phyloP scores from a whole-genome alignment of 805 yeast species.

The Torulaspora franciscae region DNA sequence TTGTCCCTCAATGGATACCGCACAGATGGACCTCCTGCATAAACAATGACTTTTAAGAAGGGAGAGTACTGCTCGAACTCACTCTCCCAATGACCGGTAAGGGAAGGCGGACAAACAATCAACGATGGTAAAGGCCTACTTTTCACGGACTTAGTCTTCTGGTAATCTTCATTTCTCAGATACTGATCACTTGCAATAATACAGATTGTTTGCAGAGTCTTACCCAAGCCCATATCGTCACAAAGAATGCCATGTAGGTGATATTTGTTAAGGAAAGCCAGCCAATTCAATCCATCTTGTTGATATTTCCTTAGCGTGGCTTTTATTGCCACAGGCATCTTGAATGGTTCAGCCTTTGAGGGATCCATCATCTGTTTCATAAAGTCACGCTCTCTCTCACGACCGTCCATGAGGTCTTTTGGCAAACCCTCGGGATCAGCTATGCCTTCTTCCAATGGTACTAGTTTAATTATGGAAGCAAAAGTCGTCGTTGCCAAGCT shows the following conservation, averaged over 20 bases:
- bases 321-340: constrained; percentile 82
- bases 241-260: constrained; percentile 95
- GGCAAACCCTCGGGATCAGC: constrained; percentile 94
- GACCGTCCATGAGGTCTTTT: constrained; percentile 70
- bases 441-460: constrained; percentile 95
- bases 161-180: constrained; percentile 65
- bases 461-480: constrained; percentile 91
- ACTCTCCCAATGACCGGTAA: constrained; percentile 99
- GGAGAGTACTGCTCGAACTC: constrained; percentile 90
- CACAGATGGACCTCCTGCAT: constrained; percentile 86
- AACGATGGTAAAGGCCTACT: constrained; percentile 74
- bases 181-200: constrained; percentile 95
- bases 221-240: constrained; percentile 99
- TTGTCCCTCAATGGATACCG: constrained; percentile 53
- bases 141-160: constrained; percentile 55
- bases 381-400: constrained; percentile 91
- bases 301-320: constrained; percentile 93
- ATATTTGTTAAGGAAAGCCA: constrained; percentile 89
- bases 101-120: constrained; percentile 92
- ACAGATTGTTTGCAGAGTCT: constrained; percentile 94
- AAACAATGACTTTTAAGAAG: constrained; percentile 71
- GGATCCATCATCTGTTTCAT: constrained; percentile 98
- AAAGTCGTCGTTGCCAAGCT: constrained; percentile 90
- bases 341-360: constrained; percentile 78
- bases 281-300: constrained; percentile 98